A percentile compares a stretch with the other conserved stretches of the same genome.
phyloP scores from a whole-genome alignment of 495 filamentous ascomycete species.

The Daldinia bambusicola region DNA sequence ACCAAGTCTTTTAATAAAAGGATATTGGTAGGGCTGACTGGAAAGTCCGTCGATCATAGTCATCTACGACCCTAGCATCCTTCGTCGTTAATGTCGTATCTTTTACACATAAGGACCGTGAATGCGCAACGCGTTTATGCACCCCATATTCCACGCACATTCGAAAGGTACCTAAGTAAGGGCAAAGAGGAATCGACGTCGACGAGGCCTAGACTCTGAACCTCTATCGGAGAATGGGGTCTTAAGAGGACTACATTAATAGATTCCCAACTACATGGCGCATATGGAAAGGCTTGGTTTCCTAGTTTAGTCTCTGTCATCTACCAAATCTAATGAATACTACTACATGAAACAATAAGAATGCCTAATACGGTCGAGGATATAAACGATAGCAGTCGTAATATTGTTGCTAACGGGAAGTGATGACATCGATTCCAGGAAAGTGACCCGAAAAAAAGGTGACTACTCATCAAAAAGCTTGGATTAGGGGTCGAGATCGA shows the following conservation, averaged over 20 bases:
- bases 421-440: slow-evolving; percentile 42
- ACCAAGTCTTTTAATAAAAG: slow-evolving; percentile 15
- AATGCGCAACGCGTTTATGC: slow-evolving; percentile 23
- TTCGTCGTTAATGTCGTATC: slow-evolving; percentile 3
- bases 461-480: slow-evolving; percentile 40
- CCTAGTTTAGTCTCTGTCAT: background rate
- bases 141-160: background rate
- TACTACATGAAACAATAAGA: slow-evolving; percentile 7
- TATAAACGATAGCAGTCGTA: slow-evolving; percentile 22
- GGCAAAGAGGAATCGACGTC: background rate
- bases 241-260: background rate
- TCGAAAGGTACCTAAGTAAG: background rate
- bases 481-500: slow-evolving; percentile 46
- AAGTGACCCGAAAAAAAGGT: slow-evolving; percentile 42
- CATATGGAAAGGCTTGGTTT: background rate
- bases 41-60: slow-evolving; percentile 13
- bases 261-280: background rate
- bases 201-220: background rate
- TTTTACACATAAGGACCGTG: slow-evolving; percentile 15
- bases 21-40: slow-evolving; percentile 32
- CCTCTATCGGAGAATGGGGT: too few relatives aligned
- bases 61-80: slow-evolving; percentile 1
- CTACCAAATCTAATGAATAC: slow-evolving; percentile 6
- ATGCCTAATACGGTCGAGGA: slow-evolving; percentile 10
- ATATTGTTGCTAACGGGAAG: slow-evolving; percentile 27